These are phyloP conservation scores for Cucumis sativus DNA, from an alignment of 306 rosid species.

Conservation along the genomic window DNA sequence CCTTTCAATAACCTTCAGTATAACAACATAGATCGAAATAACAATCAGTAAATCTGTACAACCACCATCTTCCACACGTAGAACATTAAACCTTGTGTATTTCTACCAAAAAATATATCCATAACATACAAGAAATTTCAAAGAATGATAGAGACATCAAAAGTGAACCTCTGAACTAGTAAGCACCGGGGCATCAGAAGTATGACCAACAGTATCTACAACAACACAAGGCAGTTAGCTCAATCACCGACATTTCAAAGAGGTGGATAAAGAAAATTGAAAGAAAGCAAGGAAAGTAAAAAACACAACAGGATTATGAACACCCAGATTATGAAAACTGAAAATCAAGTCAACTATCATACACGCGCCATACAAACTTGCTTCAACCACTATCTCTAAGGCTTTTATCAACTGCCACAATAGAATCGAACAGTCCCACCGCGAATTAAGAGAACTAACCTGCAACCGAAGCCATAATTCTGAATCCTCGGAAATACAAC, in stretches of 20 bases:
- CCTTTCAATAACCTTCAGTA: constrained; percentile 46
- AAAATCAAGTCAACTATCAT: background rate
- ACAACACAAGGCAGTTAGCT: background rate
- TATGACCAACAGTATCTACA: constrained; percentile 30
- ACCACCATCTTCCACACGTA: background rate
- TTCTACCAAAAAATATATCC: background rate
- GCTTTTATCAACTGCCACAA: background rate
- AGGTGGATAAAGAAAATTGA: background rate
- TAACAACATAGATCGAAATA: background rate
- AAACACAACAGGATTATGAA: background rate
- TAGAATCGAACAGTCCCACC: background rate
- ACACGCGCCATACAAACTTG: background rate
- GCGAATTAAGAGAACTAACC: constrained; percentile 19
- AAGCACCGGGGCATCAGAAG: constrained; percentile 38
- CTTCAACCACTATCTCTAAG: background rate
- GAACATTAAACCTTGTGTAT: background rate
- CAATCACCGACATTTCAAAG: background rate
- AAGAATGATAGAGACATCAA: background rate
- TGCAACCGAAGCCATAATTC: constrained; percentile 13
- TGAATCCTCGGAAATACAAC: background rate
- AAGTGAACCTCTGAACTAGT: constrained; percentile 40
- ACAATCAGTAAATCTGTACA: background rate
- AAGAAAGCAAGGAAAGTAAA: background rate
- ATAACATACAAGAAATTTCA: background rate
- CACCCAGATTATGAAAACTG: background rate